Conservation (phyloP, 2,329 filamentous ascomycete genomes). For the Coniochaeta sp. region DNA sequence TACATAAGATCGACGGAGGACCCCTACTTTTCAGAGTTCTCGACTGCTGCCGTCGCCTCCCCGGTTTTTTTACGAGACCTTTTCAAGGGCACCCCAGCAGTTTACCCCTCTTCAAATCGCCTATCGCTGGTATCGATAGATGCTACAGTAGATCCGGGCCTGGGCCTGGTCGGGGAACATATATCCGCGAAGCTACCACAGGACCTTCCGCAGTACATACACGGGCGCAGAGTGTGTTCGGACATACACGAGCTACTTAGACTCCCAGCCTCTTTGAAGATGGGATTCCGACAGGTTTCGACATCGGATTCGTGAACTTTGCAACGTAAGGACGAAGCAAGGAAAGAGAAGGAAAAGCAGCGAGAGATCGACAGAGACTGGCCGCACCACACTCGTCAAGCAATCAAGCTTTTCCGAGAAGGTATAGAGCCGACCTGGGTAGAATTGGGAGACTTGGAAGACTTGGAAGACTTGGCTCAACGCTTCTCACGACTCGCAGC, state of each 20-base stretch:
- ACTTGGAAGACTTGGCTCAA: background rate
- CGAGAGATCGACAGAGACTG: background rate
- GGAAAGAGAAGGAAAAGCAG: background rate
- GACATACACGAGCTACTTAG: background rate
- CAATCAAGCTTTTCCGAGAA: background rate
- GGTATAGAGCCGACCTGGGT: too few relatives aligned
- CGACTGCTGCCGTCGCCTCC: background rate
- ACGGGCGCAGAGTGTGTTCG: background rate
- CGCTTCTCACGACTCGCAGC: background rate
- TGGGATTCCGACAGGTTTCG: background rate
- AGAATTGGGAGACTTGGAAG: too few relatives aligned
- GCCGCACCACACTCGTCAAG: background rate
- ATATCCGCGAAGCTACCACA: background rate
- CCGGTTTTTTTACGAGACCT: background rate
- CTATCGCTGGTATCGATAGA: background rate
- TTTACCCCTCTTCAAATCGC: background rate
- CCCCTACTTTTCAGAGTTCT: background rate
- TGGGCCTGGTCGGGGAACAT: background rate
- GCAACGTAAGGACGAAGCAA: background rate
- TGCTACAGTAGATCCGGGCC: background rate
- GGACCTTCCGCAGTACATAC: too few relatives aligned
- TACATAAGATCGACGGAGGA: background rate
- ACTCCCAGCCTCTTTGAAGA: background rate
- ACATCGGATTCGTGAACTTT: background rate
- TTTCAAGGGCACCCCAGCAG: background rate